Evolutionary conservation across 1,139 yeast genomes (phyloP).

Genomic region (Spencermartinsiella ligniputridi): DNA sequence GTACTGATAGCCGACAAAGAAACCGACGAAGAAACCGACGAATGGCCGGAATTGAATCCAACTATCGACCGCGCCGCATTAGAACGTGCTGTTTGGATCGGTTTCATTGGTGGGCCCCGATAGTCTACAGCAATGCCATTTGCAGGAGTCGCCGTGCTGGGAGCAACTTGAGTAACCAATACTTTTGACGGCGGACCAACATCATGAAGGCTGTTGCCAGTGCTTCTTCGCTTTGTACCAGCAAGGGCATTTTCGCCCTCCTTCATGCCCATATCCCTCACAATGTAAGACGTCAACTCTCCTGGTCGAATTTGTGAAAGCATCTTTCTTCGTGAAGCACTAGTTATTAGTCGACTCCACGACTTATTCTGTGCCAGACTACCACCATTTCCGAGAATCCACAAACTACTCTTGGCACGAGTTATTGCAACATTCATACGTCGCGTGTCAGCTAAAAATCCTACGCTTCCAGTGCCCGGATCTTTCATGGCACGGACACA

Average conservation of each 20-base stretch:
- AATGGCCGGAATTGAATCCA: too few species aligned
- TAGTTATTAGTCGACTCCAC: conserved; percentile 62
- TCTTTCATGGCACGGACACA: conserved; percentile 82
- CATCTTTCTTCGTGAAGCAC: conserved; percentile 53
- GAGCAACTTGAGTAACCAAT: too few species aligned
- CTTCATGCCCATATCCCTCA: background rate
- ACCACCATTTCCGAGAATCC: conserved; percentile 73
- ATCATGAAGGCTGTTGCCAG: too few species aligned
- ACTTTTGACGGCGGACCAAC: background rate
- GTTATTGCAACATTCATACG: conserved; percentile 96
- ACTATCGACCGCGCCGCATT: too few species aligned
- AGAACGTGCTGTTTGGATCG: too few species aligned
- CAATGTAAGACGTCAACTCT: conserved; percentile 11
- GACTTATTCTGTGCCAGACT: conserved; percentile 52
- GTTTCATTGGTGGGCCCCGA: background rate
- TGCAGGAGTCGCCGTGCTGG: too few species aligned
- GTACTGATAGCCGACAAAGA: too few species aligned
- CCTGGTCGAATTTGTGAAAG: conserved; percentile 34
- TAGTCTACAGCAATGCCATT: too few species aligned
- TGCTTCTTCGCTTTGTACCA: too few species aligned
- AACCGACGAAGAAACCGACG: too few species aligned
- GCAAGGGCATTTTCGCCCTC: too few species aligned
- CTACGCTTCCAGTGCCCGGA: conserved; percentile 55
- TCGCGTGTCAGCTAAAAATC: conserved; percentile 82
- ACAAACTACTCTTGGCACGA: conserved; percentile 85